A percentile compares a stretch with the other conserved stretches of the same genome.
Evolutionary conservation across 2,329 filamentous ascomycete genomes (phyloP).

Genomic region (Microcera coccophila): DNA sequence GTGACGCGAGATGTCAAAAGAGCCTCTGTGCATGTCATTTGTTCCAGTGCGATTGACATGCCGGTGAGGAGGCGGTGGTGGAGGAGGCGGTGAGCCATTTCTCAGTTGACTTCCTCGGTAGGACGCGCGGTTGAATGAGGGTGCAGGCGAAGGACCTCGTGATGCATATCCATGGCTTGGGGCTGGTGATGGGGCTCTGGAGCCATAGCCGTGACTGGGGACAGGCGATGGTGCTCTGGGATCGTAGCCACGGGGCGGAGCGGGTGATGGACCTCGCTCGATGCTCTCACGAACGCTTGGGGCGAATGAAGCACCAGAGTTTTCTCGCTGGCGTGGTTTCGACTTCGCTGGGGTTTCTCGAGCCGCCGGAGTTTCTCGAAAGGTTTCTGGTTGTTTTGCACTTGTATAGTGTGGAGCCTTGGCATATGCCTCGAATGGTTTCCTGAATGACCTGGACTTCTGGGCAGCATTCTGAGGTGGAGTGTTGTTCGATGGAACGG

Average conservation of each 20-base stretch:
- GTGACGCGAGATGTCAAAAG: slow-evolving; percentile 31
- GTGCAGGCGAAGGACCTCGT: slow-evolving; percentile 38
- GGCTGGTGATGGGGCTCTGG: slow-evolving; percentile 29
- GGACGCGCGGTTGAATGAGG: slow-evolving; percentile 26
- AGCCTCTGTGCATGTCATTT: slow-evolving; percentile 34
- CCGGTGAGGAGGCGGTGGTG: slow-evolving; percentile 78
- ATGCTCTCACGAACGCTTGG: slow-evolving; percentile 18
- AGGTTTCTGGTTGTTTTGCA: slow-evolving; percentile 57
- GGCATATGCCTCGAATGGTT: slow-evolving; percentile 64
- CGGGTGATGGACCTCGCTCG: slow-evolving; percentile 25
- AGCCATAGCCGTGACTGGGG: slow-evolving; percentile 26
- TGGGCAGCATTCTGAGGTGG: slow-evolving; percentile 54
- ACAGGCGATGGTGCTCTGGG: slow-evolving; percentile 14
- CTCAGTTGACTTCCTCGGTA: slow-evolving; percentile 30
- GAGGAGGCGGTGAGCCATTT: slow-evolving; percentile 66
- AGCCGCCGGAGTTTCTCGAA: slow-evolving; percentile 40
- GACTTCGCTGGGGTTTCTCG: slow-evolving; percentile 39
- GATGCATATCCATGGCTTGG: slow-evolving; percentile 29
- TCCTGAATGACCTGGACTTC: slow-evolving; percentile 61
- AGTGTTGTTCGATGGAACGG: slow-evolving; percentile 50
- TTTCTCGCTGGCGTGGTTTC: slow-evolving; percentile 36
- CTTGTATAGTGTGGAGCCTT: slow-evolving; percentile 64
- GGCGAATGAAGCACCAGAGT: slow-evolving; percentile 39
- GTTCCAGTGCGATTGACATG: slow-evolving; percentile 49
- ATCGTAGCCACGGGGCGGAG: slow-evolving; percentile 28